phyloP scores from a whole-genome alignment of 805 yeast species.

The Candida piceae region DNA sequence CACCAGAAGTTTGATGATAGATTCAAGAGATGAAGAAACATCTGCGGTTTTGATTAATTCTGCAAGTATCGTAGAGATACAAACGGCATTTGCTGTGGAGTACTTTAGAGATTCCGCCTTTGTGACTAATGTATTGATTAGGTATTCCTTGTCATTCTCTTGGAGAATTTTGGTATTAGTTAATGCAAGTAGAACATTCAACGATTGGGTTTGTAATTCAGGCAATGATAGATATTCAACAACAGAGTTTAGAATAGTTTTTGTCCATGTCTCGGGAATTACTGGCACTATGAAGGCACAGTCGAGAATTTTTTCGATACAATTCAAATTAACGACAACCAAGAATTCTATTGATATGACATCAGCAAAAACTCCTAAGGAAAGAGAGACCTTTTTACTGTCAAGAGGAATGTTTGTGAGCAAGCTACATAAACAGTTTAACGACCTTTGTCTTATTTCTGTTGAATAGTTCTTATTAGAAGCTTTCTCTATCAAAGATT shows the following conservation, averaged over 20 bases:
- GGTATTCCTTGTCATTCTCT: slow-evolving; percentile 5
- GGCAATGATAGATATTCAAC: slow-evolving; percentile 16
- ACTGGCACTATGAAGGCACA: slow-evolving; percentile 4
- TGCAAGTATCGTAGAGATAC: slow-evolving; percentile 11
- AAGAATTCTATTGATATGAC: slow-evolving; percentile 27
- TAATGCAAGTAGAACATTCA: slow-evolving; percentile 15
- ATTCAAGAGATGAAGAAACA: slow-evolving; percentile 3
- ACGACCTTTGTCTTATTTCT: slow-evolving; percentile 28
- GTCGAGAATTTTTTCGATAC: slow-evolving; percentile 16
- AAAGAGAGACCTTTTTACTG: neutral
- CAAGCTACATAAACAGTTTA: slow-evolving; percentile 18
- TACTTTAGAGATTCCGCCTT: slow-evolving; percentile 10
- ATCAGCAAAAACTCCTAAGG: slow-evolving; percentile 18
- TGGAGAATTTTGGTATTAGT: no score
- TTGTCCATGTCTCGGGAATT: slow-evolving; percentile 18
- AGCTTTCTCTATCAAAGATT: slow-evolving; percentile 20
- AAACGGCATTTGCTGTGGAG: slow-evolving; percentile 6
- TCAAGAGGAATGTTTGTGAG: slow-evolving; percentile 12
- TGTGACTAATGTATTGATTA: slow-evolving; percentile 5
- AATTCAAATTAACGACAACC: slow-evolving; percentile 17
- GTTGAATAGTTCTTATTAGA: slow-evolving; percentile 28
- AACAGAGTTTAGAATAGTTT: slow-evolving; percentile 11
- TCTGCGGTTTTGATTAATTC: slow-evolving; percentile 5
- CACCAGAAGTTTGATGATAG: slow-evolving; percentile 11
- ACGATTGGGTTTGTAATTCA: slow-evolving; percentile 17